Evolutionary conservation across 106 monocot genomes (phyloP).

Genomic region (Narthecium ossifragum): DNA sequence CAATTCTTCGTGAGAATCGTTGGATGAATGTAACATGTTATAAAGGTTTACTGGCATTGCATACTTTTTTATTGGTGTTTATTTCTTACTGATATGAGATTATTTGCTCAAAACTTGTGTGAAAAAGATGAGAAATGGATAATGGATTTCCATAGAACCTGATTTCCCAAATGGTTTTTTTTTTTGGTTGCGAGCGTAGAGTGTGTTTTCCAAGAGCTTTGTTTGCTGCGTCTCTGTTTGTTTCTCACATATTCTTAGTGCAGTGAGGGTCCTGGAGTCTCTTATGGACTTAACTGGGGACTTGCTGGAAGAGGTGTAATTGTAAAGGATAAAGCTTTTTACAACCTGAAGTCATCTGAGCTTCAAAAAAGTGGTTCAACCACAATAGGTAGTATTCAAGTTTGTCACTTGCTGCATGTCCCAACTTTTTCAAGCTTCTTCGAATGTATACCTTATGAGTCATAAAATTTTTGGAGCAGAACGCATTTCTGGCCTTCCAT

Average conservation of each 20-base stretch:
- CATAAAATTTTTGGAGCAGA: too few species aligned
- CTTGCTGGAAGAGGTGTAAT: slow-evolving; percentile 80
- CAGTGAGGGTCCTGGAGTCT: slow-evolving; percentile 49
- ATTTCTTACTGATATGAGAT: too few species aligned
- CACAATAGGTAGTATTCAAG: slow-evolving; percentile 29
- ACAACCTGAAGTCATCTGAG: slow-evolving; percentile 61
- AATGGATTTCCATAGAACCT: too few species aligned
- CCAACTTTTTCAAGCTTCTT: not conserved
- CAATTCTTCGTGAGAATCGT: too few species aligned
- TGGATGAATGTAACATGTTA: too few species aligned
- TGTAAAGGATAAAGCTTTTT: slow-evolving; percentile 69
- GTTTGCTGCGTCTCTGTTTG: not conserved
- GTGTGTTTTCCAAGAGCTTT: not conserved
- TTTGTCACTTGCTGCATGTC: slow-evolving; percentile 1
- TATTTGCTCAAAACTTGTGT: too few species aligned
- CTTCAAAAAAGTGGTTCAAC: slow-evolving; percentile 56
- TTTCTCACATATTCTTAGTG: not conserved
- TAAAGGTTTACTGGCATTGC: too few species aligned
- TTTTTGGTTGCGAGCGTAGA: too few species aligned
- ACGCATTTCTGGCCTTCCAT: slow-evolving; percentile 39
- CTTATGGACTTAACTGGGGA: slow-evolving; percentile 69
- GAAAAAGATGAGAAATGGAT: too few species aligned
- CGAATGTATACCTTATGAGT: too few species aligned
- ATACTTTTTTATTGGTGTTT: too few species aligned
- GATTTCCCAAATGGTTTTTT: too few species aligned